Evolutionary conservation across 495 filamentous ascomycete genomes (phyloP).

Genomic region (Annulohypoxylon moriforme): DNA sequence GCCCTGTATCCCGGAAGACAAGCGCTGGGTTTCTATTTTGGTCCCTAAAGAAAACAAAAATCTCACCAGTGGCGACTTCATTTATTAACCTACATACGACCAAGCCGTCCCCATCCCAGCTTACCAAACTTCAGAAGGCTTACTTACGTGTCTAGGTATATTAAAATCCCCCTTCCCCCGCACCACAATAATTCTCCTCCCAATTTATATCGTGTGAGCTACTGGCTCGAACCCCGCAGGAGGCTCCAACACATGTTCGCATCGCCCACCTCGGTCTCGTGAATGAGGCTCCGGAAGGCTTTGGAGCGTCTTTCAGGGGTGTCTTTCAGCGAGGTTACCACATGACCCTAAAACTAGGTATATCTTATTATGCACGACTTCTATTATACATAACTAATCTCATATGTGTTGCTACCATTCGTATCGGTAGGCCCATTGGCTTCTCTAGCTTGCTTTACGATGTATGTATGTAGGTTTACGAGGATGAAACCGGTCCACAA

Average conservation of each 20-base stretch:
- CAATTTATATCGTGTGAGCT: constrained; percentile 27
- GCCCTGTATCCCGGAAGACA: constrained; percentile 21
- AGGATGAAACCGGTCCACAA: not conserved
- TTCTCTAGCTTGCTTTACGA: not conserved
- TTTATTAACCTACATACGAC: constrained; percentile 41
- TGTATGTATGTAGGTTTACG: not conserved
- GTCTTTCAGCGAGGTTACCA: constrained; percentile 3
- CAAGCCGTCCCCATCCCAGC: constrained; percentile 22
- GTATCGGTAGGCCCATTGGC: not conserved
- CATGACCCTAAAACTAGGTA: constrained; percentile 24
- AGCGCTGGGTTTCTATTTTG: constrained; percentile 36
- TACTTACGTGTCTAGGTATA: constrained; percentile 40
- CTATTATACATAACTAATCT: constrained; percentile 1
- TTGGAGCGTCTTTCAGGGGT: not conserved
- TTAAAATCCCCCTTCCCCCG: constrained; percentile 33
- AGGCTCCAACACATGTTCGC: constrained; percentile 22
- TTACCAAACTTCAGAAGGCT: constrained; percentile 27
- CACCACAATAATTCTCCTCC: constrained; percentile 20
- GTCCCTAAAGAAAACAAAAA: not conserved
- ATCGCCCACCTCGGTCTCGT: not conserved
- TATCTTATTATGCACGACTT: not conserved
- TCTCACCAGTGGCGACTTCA: constrained; percentile 36
- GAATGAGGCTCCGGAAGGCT: constrained; percentile 36
- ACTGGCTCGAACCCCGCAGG: constrained; percentile 33
- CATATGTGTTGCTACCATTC: constrained; percentile 11